Evolutionary conservation across 768 basidiomycete genomes (phyloP), one percentile per base, ranked within the genome.

Genomic region (Paxillus ammoniavirescens): DNA sequence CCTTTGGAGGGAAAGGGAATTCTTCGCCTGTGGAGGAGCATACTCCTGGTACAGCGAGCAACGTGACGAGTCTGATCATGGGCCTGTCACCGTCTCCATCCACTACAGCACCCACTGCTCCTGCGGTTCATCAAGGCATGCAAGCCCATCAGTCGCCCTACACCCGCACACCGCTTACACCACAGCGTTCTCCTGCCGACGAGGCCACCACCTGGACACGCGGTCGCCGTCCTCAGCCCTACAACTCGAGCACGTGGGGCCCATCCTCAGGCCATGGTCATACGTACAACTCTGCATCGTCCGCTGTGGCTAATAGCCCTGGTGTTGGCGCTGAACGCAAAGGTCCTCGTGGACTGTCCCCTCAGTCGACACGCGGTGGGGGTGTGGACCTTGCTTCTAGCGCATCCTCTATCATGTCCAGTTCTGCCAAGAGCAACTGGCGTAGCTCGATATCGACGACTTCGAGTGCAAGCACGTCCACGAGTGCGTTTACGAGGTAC

Each of bases 21-120:
- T 61, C 76, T 48, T 64, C 73, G 37, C 59, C 73, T 18, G 57
- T 71, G 5, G 65, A 74, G 33, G 78, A 76, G 38, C 36, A 55
- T 5, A 55, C 55, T 23, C 83, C 84, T 18, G 79, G 82, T 8
- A 91, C 88, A 6, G 92, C 86, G 30, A 87, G 81, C 65, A 91
- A 91, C 62, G 87, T 94, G 49, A 80, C 84, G 12, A 85, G 73
- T 61, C 72, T 91, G 62, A 83, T 90, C 64, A 90, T 86, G 87
- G 81, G 84, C 4, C 42, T 70, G 47, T 65, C 68, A 8, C 64
- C 63, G 40, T 42, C 47, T 8, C 61, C 63, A 5, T 45, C 54
- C 0, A 14, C 55, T 9, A 7, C 36, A 5, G 40, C 37, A 6
- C 21, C 53, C 41, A 5, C 47, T 15, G 13, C 53, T 14, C 40